Evolutionary conservation across 768 basidiomycete genomes (phyloP).

Genomic region (Suillus hirtellus): DNA sequence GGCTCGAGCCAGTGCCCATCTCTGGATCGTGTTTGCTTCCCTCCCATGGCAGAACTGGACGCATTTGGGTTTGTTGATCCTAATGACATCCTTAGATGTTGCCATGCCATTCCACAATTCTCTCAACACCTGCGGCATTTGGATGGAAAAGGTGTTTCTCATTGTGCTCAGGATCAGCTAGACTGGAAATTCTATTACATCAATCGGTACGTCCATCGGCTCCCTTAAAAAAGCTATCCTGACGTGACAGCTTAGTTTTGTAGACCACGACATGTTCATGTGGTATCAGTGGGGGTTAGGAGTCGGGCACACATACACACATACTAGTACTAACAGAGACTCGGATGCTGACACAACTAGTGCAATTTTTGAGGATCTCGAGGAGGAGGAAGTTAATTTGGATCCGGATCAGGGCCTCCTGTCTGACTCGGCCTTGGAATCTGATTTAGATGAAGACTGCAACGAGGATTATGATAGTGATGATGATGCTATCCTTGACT

Average conservation of each 20-base stretch:
- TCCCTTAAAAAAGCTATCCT: not conserved
- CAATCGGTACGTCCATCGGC: constrained; percentile 7
- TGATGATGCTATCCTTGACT: not conserved
- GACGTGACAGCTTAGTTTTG: constrained; percentile 4
- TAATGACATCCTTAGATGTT: constrained; percentile 7
- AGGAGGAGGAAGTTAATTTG: not conserved
- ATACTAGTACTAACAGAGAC: not conserved
- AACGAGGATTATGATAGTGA: not conserved
- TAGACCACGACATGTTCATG: constrained; percentile 11
- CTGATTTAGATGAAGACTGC: not conserved
- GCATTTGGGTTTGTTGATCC: constrained; percentile 16
- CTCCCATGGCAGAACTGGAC: not conserved
- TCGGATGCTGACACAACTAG: not conserved
- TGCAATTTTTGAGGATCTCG: not conserved
- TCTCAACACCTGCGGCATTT: not conserved
- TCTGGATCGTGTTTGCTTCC: not conserved
- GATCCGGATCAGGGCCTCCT: not conserved
- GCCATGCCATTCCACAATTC: constrained; percentile 15
- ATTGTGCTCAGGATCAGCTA: constrained; percentile 2
- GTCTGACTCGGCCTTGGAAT: not conserved
- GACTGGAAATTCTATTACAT: constrained; percentile 15
- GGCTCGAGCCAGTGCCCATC: no score
- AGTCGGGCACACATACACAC: constrained; percentile 3
- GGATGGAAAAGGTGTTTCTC: constrained; percentile 6
- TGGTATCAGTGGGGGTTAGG: constrained; percentile 11